Conservation (phyloP, 2,329 filamentous ascomycete species). For the Lachnellula suecica region DNA sequence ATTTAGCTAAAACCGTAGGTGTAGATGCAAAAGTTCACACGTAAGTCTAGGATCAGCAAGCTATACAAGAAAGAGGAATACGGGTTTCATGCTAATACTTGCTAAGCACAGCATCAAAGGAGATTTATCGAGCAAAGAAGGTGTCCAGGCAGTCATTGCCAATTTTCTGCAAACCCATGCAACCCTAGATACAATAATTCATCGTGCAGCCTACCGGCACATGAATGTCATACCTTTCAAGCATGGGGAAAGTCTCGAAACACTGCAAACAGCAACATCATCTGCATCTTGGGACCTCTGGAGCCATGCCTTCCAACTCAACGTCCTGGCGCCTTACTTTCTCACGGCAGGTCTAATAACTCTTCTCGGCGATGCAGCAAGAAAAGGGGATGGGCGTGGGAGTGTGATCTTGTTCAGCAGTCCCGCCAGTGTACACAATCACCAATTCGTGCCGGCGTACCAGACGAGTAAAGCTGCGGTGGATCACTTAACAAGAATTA, state of each 20-base stretch:
- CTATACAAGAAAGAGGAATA: no score
- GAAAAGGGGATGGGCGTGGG: constrained; percentile 34
- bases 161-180: background rate
- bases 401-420: constrained; percentile 17
- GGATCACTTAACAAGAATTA: background rate
- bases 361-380: background rate
- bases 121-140: background rate
- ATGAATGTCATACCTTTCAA: background rate
- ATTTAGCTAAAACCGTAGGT: no score
- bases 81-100: no score
- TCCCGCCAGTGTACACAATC: background rate
- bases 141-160: background rate
- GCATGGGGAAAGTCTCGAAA: background rate
- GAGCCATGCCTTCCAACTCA: background rate
- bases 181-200: background rate
- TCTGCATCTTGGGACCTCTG: background rate
- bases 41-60: no score
- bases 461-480: background rate
- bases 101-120: background rate
- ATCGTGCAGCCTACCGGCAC: background rate
- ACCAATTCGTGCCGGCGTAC: background rate
- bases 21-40: no score
- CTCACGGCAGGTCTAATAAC: background rate
- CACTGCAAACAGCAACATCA: background rate
- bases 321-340: background rate